Evolutionary conservation across 495 filamentous ascomycete species (phyloP).

Genomic region (Rostrohypoxylon terebratum): DNA sequence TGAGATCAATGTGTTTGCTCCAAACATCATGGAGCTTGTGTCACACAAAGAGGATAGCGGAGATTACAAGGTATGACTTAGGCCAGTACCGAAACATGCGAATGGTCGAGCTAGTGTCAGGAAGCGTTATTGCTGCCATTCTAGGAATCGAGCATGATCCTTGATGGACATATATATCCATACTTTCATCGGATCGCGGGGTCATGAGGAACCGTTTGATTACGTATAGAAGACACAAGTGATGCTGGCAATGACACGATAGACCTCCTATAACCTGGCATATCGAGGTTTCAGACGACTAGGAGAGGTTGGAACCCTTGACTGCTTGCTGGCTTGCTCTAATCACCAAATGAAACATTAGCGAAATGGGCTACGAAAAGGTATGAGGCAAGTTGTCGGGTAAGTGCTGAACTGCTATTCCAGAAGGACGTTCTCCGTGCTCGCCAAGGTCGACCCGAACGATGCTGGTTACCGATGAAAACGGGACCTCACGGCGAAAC

Average conservation of each 20-base stretch:
- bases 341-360: not conserved
- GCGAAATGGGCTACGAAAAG: not conserved
- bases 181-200: constrained; percentile 4
- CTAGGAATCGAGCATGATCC: not conserved
- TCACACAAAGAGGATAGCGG: constrained; percentile 29
- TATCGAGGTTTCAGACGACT: not conserved
- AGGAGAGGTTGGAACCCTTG: not conserved
- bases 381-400: not conserved
- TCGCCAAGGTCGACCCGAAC: not conserved
- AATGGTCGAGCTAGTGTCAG: constrained; percentile 36
- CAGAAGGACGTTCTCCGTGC: not conserved
- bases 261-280: not conserved
- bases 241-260: not conserved
- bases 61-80: constrained; percentile 45
- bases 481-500: constrained; percentile 29
- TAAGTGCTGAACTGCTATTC: constrained; percentile 1
- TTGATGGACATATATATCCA: not conserved
- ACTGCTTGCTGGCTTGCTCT: not conserved
- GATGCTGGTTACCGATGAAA: constrained; percentile 21
- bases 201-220: constrained; percentile 5
- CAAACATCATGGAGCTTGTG: constrained; percentile 34
- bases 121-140: constrained; percentile 38
- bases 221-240: not conserved
- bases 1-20: constrained; percentile 39
- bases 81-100: constrained; percentile 36